These are phyloP conservation scores for Bipolaris sorokiniana DNA, from an alignment of 2,329 filamentous ascomycete species.

Conservation along the genomic window DNA sequence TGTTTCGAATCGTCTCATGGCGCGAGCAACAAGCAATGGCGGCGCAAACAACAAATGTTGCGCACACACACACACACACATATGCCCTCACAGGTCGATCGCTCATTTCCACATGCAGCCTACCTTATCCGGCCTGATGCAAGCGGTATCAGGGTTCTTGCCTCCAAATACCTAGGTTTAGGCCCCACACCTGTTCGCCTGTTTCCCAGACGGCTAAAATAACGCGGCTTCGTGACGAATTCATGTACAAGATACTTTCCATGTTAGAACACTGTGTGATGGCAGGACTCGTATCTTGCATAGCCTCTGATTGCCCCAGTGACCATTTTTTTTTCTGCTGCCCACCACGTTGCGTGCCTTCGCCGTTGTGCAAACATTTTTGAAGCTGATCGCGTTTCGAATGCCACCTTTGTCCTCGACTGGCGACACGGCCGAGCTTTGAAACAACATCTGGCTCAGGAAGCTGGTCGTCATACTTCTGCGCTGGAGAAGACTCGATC, in stretches of 20 bases:
- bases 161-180: background rate
- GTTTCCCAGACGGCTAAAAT: slow-evolving; percentile 5
- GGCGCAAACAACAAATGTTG: slow-evolving; percentile 2
- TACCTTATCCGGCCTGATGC: slow-evolving; percentile 13
- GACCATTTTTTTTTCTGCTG: background rate
- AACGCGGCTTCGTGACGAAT: background rate
- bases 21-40: background rate
- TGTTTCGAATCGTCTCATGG: slow-evolving; percentile 11
- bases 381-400: slow-evolving; percentile 33
- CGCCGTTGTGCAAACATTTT: slow-evolving; percentile 25
- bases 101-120: slow-evolving; percentile 17
- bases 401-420: background rate
- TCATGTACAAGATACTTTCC: background rate
- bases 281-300: slow-evolving; percentile 1
- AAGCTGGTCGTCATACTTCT: background rate
- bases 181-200: slow-evolving; percentile 11
- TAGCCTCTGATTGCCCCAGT: background rate
- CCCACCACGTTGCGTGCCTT: slow-evolving; percentile 18
- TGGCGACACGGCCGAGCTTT: slow-evolving; percentile 15
- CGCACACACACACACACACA: slow-evolving; percentile 6
- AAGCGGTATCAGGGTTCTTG: slow-evolving; percentile 7
- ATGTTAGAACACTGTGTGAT: background rate
- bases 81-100: slow-evolving; percentile 13
- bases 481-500: background rate
- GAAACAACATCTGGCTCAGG: slow-evolving; percentile 19